Conservation (phyloP, 2,329 filamentous ascomycete genomes). For the Aspergillus puulaauensis region DNA sequence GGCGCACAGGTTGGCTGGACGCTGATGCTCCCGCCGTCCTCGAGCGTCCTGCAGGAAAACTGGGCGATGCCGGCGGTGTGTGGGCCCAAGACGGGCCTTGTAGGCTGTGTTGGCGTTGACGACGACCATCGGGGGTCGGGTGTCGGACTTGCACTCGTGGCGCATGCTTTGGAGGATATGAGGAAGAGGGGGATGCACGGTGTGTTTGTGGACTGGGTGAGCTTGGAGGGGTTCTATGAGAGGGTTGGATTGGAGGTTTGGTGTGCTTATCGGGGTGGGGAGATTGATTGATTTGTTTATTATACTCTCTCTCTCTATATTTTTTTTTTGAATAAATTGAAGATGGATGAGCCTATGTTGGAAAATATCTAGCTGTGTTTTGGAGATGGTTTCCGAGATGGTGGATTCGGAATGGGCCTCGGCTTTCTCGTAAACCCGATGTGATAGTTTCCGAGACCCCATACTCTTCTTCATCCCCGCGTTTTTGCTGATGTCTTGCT, state of each 20-base stretch:
- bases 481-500: neutral
- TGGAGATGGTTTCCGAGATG: neutral
- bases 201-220: conserved; percentile 48
- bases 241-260: conserved; percentile 41
- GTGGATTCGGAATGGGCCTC: too few species aligned
- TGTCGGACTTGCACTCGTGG: conserved; percentile 44
- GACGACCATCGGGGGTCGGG: conserved; percentile 37
- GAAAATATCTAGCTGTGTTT: neutral
- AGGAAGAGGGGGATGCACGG: conserved; percentile 41
- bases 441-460: neutral
- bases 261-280: conserved; percentile 40
- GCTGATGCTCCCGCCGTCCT: conserved; percentile 41
- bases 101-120: conserved; percentile 48
- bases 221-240: conserved; percentile 47
- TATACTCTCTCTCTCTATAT: neutral
- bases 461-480: neutral
- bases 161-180: conserved; percentile 46
- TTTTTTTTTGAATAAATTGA: neutral
- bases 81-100: conserved; percentile 43
- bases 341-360: neutral
- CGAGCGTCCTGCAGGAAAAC: conserved; percentile 27
- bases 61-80: conserved; percentile 45
- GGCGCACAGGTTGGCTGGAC: conserved; percentile 47
- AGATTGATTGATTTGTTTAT: conserved; percentile 12
- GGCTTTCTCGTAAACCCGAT: neutral